These are phyloP conservation scores for Fusarium buxicola DNA, from an alignment of 2,329 filamentous ascomycete genomes.

Conservation along the genomic window DNA sequence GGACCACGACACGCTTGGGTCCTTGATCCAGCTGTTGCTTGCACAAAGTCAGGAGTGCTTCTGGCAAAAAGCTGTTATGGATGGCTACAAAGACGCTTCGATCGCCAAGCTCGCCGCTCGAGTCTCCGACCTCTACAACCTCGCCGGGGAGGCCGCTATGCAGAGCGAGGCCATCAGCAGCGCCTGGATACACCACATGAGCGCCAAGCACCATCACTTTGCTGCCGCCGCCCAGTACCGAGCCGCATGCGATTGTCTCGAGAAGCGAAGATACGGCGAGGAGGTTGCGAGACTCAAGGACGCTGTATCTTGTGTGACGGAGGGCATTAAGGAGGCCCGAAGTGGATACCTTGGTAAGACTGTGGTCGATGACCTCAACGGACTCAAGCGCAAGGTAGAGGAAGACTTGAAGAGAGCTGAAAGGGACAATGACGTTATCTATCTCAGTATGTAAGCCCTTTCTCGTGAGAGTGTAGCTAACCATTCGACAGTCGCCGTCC, in stretches of 20 bases:
- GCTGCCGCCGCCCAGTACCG: conserved; percentile 94
- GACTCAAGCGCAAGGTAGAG: conserved; percentile 82
- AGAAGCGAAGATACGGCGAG: conserved; percentile 95
- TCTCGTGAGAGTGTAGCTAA: conserved; percentile 44
- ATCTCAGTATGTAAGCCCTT: conserved; percentile 69
- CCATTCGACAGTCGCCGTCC: conserved; percentile 71
- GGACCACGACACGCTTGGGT: conserved; percentile 88
- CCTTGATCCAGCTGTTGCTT: conserved; percentile 83
- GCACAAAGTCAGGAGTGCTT: conserved; percentile 97
- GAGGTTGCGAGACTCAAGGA: conserved; percentile 90
- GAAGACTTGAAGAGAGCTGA: conserved; percentile 93
- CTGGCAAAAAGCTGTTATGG: conserved; percentile 97
- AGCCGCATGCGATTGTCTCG: conserved; percentile 88
- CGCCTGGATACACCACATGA: conserved; percentile 98
- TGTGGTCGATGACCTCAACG: conserved; percentile 84
- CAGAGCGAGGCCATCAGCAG: conserved; percentile 91
- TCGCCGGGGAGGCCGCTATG: conserved; percentile 85
- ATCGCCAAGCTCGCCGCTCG: conserved; percentile 91
- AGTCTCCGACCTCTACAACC: conserved; percentile 90
- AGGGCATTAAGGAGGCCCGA: conserved; percentile 85
- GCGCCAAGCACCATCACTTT: conserved; percentile 97
- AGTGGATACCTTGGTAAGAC: conserved; percentile 80
- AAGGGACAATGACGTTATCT: conserved; percentile 97
- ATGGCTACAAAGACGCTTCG: conserved; percentile 89
- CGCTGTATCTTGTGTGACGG: conserved; percentile 82